Conservation (phyloP, 495 filamentous ascomycete genomes). For the Penicillium desertorum region DNA sequence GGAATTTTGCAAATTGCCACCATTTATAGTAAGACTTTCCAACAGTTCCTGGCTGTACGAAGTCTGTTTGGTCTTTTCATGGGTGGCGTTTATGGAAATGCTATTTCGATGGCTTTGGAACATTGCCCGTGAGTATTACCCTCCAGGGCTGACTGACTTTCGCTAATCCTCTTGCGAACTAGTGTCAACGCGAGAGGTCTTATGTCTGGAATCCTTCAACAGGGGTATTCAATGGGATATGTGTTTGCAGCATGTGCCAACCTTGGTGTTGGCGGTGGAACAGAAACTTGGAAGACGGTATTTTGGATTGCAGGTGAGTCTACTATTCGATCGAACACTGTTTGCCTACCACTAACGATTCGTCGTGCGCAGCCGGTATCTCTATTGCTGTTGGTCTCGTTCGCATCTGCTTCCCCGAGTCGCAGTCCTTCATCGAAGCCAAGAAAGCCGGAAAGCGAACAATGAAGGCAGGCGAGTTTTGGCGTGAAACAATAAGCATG, state of each 20-base stretch:
- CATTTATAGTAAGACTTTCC: slow-evolving; percentile 65
- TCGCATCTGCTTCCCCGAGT: slow-evolving; percentile 67
- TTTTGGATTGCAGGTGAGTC: slow-evolving; percentile 56
- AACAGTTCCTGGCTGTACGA: slow-evolving; percentile 67
- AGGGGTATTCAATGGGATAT: slow-evolving; percentile 76
- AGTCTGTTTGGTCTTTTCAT: slow-evolving; percentile 77
- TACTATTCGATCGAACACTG: neutral
- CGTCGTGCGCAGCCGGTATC: slow-evolving; percentile 45
- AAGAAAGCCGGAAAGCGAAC: slow-evolving; percentile 51
- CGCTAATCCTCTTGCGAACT: slow-evolving; percentile 17
- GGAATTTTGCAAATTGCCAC: slow-evolving; percentile 69
- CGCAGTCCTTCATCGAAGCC: slow-evolving; percentile 66
- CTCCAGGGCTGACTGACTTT: too few relatives aligned
- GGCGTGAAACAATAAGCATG: slow-evolving; percentile 61
- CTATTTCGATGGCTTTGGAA: slow-evolving; percentile 78
- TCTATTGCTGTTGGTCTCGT: slow-evolving; percentile 63
- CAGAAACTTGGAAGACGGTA: slow-evolving; percentile 61
- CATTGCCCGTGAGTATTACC: slow-evolving; percentile 57
- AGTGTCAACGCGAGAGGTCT: slow-evolving; percentile 62
- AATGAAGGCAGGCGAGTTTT: slow-evolving; percentile 54
- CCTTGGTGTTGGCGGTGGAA: slow-evolving; percentile 58
- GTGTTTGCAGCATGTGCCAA: slow-evolving; percentile 70
- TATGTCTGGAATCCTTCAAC: slow-evolving; percentile 76
- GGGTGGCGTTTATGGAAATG: slow-evolving; percentile 80
- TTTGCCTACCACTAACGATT: neutral